phyloP scores from a whole-genome alignment of 2,329 filamentous ascomycete species.

The Fusarium sp. region DNA sequence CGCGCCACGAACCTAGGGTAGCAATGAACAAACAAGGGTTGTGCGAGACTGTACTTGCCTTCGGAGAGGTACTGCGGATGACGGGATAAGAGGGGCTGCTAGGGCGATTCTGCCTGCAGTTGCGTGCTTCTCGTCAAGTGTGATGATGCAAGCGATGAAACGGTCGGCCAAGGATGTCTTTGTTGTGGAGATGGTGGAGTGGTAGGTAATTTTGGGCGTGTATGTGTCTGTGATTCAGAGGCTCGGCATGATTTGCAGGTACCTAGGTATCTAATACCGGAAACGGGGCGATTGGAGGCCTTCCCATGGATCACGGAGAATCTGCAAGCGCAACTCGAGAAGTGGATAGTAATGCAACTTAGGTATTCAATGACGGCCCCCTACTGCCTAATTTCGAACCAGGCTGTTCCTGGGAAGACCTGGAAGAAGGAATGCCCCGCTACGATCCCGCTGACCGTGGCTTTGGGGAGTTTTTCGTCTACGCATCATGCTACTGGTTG shows the following conservation, averaged over 20 bases:
- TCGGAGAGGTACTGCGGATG: neutral
- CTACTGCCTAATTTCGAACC: constrained; percentile 29
- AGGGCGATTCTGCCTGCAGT: neutral
- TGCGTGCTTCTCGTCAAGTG: neutral
- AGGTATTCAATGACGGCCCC: constrained; percentile 36
- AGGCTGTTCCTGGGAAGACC: constrained; percentile 43
- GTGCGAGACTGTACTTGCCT: neutral
- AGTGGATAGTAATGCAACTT: neutral
- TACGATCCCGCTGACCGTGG: constrained; percentile 37
- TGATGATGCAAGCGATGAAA: neutral
- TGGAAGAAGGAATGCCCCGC: constrained; percentile 45
- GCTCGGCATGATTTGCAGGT: neutral
- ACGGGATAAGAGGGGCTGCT: neutral
- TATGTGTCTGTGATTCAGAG: neutral
- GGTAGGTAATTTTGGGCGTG: neutral
- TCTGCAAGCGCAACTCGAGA: neutral
- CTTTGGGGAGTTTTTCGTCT: constrained; percentile 44
- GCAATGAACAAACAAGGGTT: neutral
- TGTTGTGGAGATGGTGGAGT: neutral
- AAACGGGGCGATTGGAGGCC: neutral
- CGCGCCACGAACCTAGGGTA: neutral
- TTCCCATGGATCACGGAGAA: neutral
- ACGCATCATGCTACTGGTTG: constrained; percentile 50
- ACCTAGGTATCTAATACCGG: neutral
- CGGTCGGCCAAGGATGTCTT: neutral